Base-by-base conservation (phyloP, 108 stramenopile species). In the Conticribra weissflogii region DNA sequence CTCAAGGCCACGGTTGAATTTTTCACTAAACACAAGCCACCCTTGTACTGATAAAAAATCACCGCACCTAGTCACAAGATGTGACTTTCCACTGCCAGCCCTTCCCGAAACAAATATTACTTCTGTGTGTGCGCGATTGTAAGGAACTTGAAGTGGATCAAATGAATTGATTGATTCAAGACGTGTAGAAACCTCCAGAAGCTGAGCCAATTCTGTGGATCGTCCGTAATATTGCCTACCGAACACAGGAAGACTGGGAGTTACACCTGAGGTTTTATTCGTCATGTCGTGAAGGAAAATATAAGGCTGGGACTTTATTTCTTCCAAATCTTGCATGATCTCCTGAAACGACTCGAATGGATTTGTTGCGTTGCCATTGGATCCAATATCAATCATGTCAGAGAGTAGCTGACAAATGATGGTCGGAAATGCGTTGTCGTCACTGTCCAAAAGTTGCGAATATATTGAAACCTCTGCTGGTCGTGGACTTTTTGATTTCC, bases 381-480 rank as follows among this genome's bases (percentile, higher is more conserved):
- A 4, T 12, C 29, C 31, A 31, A 58, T 32, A 29, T 58, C 29
- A 29, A 69, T 24, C 36, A 68, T 27, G 54, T 68, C 67, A 21
- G 67, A 68, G 5, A 68, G 67, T 21, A 68, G 47, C 23, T 56
- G 45, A 34, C 67, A 68, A 19, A 68, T 8, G 12, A 54, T 5
- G 1, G 23, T 46, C 4, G 66, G 66, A 9, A 67, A 54, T 25
- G n/a, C 22, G 14, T 24, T 19, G 7, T 5, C 50, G 15, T 33
- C 52, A 28, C n/a, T n/a, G n/a, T n/a, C n/a, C n/a, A n/a, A n/a
- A n/a, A n/a, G n/a, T n/a, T n/a, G n/a, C n/a, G n/a, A n/a, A n/a
- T n/a, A n/a, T n/a, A n/a, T n/a, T n/a, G n/a, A n/a, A n/a, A n/a
- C n/a, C n/a, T n/a, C n/a, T n/a, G n/a, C n/a, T n/a, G n/a, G n/a